Percentiles rank a stretch among this genome's conserved stretches.
phyloP scores from a whole-genome alignment of 495 filamentous ascomycete genomes.

The Xeromyces bisporus region DNA sequence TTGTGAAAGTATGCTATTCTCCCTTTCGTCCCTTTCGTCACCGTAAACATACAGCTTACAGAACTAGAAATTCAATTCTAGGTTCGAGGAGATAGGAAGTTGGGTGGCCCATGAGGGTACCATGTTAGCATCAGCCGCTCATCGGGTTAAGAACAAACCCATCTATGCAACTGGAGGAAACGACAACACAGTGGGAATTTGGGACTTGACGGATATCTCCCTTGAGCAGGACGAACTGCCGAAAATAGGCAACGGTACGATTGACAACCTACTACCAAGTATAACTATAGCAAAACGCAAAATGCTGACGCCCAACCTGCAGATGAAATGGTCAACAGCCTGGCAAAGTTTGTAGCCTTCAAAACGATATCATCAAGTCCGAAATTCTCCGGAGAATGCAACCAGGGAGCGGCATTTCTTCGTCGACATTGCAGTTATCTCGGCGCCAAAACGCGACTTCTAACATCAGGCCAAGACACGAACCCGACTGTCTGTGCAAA shows the following conservation, averaged over 20 bases:
- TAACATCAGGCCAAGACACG: constrained; percentile 52
- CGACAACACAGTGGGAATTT: constrained; percentile 73
- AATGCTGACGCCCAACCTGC: too few relatives aligned
- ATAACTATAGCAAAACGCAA: too few relatives aligned
- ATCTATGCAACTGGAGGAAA: constrained; percentile 91
- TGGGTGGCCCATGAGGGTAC: constrained; percentile 80
- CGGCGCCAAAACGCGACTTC: constrained; percentile 72
- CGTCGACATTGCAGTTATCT: constrained; percentile 78
- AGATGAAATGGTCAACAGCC: constrained; percentile 68
- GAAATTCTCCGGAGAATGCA: constrained; percentile 74
- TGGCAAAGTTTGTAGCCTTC: constrained; percentile 74
- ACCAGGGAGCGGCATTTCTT: constrained; percentile 79
- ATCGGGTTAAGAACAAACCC: constrained; percentile 44
- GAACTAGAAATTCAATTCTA: constrained; percentile 79
- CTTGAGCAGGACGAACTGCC: constrained; percentile 22
- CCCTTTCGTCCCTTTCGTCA: constrained; percentile 2
- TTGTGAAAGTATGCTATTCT: constrained; percentile 44
- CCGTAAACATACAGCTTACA: constrained; percentile 2
- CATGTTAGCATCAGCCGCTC: constrained; percentile 71
- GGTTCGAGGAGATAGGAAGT: constrained; percentile 64
- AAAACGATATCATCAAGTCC: constrained; percentile 76
- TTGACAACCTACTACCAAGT: too few relatives aligned
- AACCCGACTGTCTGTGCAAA: constrained; percentile 86
- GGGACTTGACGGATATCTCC: constrained; percentile 54
- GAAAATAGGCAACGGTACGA: constrained; percentile 43